These are phyloP conservation scores for Albifimbria verrucaria DNA, from an alignment of 2,329 filamentous ascomycete species.

Conservation along the genomic window DNA sequence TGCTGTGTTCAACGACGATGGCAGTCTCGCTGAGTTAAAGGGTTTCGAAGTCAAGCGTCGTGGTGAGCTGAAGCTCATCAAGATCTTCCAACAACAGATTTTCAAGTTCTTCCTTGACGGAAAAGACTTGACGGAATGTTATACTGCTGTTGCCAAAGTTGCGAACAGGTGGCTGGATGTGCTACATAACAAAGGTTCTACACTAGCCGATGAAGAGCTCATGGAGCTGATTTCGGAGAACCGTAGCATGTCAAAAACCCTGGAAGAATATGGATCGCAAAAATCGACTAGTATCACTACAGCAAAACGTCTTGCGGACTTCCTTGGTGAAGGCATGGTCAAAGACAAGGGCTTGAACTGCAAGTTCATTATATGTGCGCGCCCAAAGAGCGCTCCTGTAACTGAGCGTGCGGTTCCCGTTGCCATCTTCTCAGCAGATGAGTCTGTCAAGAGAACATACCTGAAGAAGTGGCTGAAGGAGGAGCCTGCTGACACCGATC, in stretches of 20 bases:
- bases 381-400: constrained; percentile 83
- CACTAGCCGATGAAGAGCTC: constrained; percentile 90
- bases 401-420: constrained; percentile 94
- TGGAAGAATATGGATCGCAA: constrained; percentile 92
- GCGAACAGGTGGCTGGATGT: constrained; percentile 98
- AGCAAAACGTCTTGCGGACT: constrained; percentile 89
- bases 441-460: constrained; percentile 82
- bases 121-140: constrained; percentile 81
- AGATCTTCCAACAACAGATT: constrained; percentile 98
- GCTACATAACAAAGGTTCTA: constrained; percentile 80
- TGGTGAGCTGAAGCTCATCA: constrained; percentile 98
- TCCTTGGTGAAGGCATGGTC: constrained; percentile 96
- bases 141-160: constrained; percentile 86
- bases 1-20: constrained; percentile 97
- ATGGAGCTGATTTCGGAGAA: constrained; percentile 99
- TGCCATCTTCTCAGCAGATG: constrained; percentile 93
- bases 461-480: constrained; percentile 95
- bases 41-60: constrained; percentile 96
- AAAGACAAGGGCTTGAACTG: constrained; percentile 99
- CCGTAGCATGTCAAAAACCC: constrained; percentile 93
- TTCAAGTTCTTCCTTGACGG: constrained; percentile 99
- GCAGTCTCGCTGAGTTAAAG: constrained; percentile 90
- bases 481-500: constrained; percentile 87
- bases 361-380: constrained; percentile 96
- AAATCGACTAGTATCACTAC: constrained; percentile 99